Evolutionary conservation across 495 filamentous ascomycete genomes (phyloP).

Genomic region (Letharia lupina): DNA sequence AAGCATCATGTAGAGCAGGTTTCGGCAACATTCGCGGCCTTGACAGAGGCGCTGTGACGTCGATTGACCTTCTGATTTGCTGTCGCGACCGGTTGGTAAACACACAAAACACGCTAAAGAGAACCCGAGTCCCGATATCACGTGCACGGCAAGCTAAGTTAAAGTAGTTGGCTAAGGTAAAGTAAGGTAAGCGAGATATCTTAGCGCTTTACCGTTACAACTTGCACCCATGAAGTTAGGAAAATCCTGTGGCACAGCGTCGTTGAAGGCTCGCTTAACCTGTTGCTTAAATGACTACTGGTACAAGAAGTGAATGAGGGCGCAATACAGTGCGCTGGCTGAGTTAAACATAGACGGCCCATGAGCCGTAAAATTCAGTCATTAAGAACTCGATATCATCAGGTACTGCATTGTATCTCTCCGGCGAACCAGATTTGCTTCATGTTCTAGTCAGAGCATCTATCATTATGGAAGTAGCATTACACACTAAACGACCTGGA

Average conservation of each 20-base stretch:
- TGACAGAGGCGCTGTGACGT: background rate
- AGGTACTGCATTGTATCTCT: too few relatives aligned
- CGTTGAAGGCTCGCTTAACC: too few relatives aligned
- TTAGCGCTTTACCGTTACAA: too few relatives aligned
- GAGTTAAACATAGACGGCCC: too few relatives aligned
- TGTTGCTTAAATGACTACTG: too few relatives aligned
- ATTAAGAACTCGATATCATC: too few relatives aligned
- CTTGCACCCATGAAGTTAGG: too few relatives aligned
- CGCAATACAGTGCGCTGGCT: too few relatives aligned
- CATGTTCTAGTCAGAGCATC: background rate
- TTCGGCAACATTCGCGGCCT: background rate
- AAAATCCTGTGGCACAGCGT: too few relatives aligned
- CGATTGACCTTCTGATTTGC: background rate
- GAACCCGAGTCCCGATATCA: slow-evolving; percentile 13
- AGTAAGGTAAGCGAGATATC: background rate
- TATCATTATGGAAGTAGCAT: background rate
- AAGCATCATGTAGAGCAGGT: background rate
- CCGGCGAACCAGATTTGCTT: background rate
- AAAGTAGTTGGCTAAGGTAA: background rate
- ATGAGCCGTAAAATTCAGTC: too few relatives aligned
- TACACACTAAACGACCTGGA: background rate
- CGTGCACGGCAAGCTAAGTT: background rate
- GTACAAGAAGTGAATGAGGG: too few relatives aligned
- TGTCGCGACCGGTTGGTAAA: slow-evolving; percentile 13
- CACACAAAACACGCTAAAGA: slow-evolving; percentile 10